Base-by-base conservation (phyloP, 148 eudicot genomes). In the Rhododendron kiyosumense region DNA sequence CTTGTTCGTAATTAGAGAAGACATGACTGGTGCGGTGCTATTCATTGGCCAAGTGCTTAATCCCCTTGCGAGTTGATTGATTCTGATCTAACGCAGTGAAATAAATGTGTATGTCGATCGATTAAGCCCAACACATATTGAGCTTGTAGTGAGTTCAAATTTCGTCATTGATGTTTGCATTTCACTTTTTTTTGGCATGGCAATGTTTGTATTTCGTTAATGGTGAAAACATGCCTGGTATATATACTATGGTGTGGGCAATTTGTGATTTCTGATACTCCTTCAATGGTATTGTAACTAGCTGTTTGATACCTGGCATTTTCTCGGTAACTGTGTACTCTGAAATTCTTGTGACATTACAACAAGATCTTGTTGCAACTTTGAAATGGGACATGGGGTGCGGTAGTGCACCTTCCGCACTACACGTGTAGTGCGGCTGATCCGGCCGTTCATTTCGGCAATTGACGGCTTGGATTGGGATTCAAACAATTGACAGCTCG, bases 1-100 rank as follows among this genome's bases (percentile, higher is more conserved):
- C 82, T 65, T 95, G 87, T 96, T 94, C 54, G 78, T 96, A 38
- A 91, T 96, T 20, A 87, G 93, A 86, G 99, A 96, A 84, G 94
- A 96, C 81, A 83, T 86, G 91, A 95, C 98, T 9, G 93, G 96
- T 22, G 95, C 90, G 22, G 94, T 96, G 85, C 88, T 92, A 49
- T 94, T 96, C 71, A 77, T 91, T 3, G 98, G 99, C 12, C 93
- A 93, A 24, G 88, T 94, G 20, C 52, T 87, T 88, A 91, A 94
- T 88, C 96, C 2, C 85, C 82, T 30, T 46, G 78, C 2, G 49
- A 54, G 87, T 59, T 32, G 94, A 89, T 43, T 6, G 15, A 57
- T 59, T 63, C 49, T 67, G 45, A 18, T 67, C 1, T 6, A 7
- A 41, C 7, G 34, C 24, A n/a, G 14, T 83, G 61, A 3, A n/a